phyloP scores from a whole-genome alignment of 768 basidiomycete species.

The Tephrocybe sp. region DNA sequence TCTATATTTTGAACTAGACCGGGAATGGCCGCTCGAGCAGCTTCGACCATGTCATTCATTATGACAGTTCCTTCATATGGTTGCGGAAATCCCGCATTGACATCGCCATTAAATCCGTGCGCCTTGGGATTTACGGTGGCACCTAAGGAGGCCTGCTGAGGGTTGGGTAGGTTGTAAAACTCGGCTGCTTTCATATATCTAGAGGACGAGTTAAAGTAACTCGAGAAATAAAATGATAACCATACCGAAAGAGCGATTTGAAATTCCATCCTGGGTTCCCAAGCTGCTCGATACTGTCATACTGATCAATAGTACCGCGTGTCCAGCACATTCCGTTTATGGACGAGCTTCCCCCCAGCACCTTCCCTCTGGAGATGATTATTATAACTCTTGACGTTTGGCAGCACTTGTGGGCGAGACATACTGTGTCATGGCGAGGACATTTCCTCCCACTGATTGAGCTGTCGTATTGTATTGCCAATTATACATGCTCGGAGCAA shows the following conservation, averaged over 20 bases:
- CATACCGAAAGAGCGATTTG: conserved; percentile 8
- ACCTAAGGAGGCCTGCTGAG: conserved; percentile 9
- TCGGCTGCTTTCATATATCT: conserved; percentile 18
- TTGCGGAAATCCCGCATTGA: conserved; percentile 17
- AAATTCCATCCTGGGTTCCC: conserved; percentile 23
- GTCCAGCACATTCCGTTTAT: conserved; percentile 22
- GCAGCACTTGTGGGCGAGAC: background rate
- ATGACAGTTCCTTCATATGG: conserved; percentile 14
- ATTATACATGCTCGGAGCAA: background rate
- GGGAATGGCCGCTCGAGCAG: conserved; percentile 8
- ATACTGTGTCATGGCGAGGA: conserved; percentile 11
- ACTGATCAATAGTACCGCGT: conserved; percentile 19
- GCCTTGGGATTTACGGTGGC: conserved; percentile 10
- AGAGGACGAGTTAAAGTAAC: background rate
- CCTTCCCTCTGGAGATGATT: conserved; percentile 12
- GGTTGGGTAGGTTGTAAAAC: conserved; percentile 11
- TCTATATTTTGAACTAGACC: conserved; percentile 8
- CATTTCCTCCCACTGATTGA: conserved; percentile 10
- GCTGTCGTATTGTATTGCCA: conserved; percentile 16
- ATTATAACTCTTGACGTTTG: background rate
- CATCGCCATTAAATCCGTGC: conserved; percentile 12
- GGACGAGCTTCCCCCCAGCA: conserved; percentile 19
- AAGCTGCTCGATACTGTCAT: conserved; percentile 17
- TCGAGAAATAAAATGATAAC: background rate
- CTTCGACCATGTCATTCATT: background rate